Evolutionary conservation across 345 rosid species (phyloP), one percentile per base, ranked within the genome.

Genomic region (Pseudoturritis turrita): DNA sequence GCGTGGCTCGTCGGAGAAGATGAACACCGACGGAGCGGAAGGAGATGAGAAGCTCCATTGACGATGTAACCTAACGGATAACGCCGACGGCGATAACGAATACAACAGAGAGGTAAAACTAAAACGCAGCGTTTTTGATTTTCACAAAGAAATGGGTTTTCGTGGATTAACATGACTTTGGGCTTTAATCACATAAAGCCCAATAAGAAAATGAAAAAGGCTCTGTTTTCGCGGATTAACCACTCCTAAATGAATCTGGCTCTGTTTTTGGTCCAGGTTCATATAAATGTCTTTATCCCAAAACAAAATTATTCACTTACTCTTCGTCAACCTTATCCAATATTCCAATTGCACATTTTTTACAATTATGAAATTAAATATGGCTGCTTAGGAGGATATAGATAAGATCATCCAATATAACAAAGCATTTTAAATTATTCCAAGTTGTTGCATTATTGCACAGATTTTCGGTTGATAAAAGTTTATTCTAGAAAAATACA

Each of bases 1-100:
- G 65, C 1, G 67, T 10, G 0, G 56, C 31, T 21, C 14, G 71
- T 2, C 72, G 76, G 61, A 77, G 71, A 47, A 77, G 56, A 17
- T 70, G 72, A 49, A 37, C 28, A 17, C 66, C 62, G 62, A 63
- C 72, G 19, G 66, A 62, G 47, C 70, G 79, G 63, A 75, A 69
- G 29, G 65, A 62, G 50, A 33, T 52, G 52, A 75, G 70, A 68
- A 36, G 54, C 44, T 21, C 65, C 75, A 75, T 69, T 45, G 59
- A 68, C 25, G 49, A 26, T 21, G 18, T 15, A 55, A 17, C 6
- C 41, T 41, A 4, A 44, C 64, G 69, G 79, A 61, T 61, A 68
- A 68, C 47, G 73, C 11, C 68, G 68, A 18, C 46, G 69, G 26
- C 64, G 64, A 54, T 23, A 41, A 40, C 23, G 7, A 18, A 18